Base-by-base conservation (phyloP, 2,329 filamentous ascomycete genomes). In the Ceratocystis alfenasii region DNA sequence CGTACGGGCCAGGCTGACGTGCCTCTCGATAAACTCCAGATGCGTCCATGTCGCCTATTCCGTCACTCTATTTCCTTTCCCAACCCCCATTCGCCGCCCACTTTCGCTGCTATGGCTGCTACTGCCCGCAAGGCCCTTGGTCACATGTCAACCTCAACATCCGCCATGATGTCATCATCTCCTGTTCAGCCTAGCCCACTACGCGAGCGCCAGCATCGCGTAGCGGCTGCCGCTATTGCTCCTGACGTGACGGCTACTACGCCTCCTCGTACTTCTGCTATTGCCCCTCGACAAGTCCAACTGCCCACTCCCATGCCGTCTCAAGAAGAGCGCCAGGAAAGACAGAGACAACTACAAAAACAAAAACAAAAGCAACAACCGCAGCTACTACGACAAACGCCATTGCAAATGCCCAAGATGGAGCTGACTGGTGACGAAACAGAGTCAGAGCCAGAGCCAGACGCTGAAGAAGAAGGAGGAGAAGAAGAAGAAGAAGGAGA, bases 1-100 rank as follows among this genome's bases (percentile, higher is more conserved):
- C 81, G 81, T 66, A 91, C 88, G 1, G 85, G 87, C 68, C 88
- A 92, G 74, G 81, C 84, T 65, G 77, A 82, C 66, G 79, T 88
- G 33, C 85, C 87, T 1, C 80, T 89, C 68, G 78, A 84, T 65
- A 75, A 82, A 59, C 78, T 90, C 22, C 77, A 84, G 70, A 72
- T 77, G 62, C 74, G 75, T 71, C 78, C 46, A 79, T 72, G 81
- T 82, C 70, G 81, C 75, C 75, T 84, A 89, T n/a, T 78, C 76
- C 63, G 78, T 76, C 73, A 83, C 82, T 74, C 92, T 82, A 64
- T 82, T 75, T n/a, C 80, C 77, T 59, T 95, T 75, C 68, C 91
- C 83, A 66, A 90, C 74, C 79, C 84, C 12, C 83, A 84, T 1
- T 77, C 74, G 1, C 78, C 80, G 68, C 82, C 78, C 15, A 74